Base-by-base conservation (phyloP, 768 basidiomycete genomes). In the Chalciporus piperatus region DNA sequence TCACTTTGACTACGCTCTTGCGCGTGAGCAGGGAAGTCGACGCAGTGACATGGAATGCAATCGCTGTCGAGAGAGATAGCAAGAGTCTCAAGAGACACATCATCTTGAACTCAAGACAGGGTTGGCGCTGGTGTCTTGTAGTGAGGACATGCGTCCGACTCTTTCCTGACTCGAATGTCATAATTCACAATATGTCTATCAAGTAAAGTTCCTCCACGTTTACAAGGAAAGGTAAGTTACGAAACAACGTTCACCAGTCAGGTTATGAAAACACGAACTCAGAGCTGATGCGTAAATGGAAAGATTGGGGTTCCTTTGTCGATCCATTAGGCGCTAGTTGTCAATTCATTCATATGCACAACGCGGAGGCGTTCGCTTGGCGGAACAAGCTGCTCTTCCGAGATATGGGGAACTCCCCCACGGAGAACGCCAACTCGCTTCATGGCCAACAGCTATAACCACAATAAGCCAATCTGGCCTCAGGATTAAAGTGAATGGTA, bases 361-460 rank as follows among this genome's bases (percentile, higher is more conserved):
- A 92, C 85, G 53, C 80, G 81, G 30, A 88, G 77, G 20, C 82
- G 76, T 60, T 92, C 88, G 49, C 80, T 81, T 1, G 89, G 89
- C 16, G 89, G 89, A 27, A 89, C 78, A 0, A 72, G 65, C 64
- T 82, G 81, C 35, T 87, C 85, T 51, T 84, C 79, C 11, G 78
- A 54, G 2, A 77, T 81, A 30, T 78, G 80, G 11, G 80, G 78
- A 45, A 65, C 71, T 46, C 80, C 80, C 35, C 78, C 80, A 30
- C 72, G 76, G 44, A 82, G 61, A 38, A 79, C 72, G 51, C 80
- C 81, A 17, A 82, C 80, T 41, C 80, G 76, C 70, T 81, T 82
- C 80, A 78, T 82, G 3, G 68, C 67, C 14, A 69, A 63, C 14
- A 67, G 17, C 62, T 59, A 42, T 19, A 9, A 16, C 14, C 35